Conservation (phyloP, 179 eudicot genomes). For the Silene noctiflora region DNA sequence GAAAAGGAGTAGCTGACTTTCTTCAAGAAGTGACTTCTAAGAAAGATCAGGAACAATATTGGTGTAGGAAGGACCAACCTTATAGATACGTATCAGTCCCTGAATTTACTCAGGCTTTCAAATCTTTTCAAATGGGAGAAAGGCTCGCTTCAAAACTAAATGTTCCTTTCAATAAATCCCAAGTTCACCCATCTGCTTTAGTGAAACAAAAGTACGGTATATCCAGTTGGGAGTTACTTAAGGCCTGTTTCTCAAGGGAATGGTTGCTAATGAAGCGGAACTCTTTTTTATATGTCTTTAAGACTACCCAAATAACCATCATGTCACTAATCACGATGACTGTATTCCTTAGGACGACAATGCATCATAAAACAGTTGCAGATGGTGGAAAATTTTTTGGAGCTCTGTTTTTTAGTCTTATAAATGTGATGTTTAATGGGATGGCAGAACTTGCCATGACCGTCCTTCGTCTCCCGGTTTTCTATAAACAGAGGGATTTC, state of each 20-base stretch:
- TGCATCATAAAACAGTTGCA: conserved; percentile 20
- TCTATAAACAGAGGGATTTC: conserved; percentile 42
- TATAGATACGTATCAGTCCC: conserved; percentile 55
- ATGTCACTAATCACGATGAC: conserved; percentile 38
- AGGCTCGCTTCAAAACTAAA: conserved; percentile 40
- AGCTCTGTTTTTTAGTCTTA: conserved; percentile 32
- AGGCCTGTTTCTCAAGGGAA: conserved; percentile 41
- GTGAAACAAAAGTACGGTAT: conserved; percentile 28
- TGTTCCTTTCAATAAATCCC: conserved; percentile 29
- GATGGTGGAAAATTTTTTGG: conserved; percentile 35
- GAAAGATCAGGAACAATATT: conserved; percentile 81
- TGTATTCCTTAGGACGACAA: conserved; percentile 32
- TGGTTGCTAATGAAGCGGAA: conserved; percentile 42
- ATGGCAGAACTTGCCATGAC: conserved; percentile 39
- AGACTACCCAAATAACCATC: conserved; percentile 34
- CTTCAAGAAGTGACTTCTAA: conserved; percentile 85
- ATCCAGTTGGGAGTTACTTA: conserved; percentile 30
- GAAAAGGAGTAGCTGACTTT: conserved; percentile 86
- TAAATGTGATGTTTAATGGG: conserved; percentile 34
- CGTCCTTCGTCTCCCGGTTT: conserved; percentile 35
- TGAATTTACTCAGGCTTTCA: conserved; percentile 52
- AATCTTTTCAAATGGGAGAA: conserved; percentile 52
- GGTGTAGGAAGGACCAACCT: conserved; percentile 49
- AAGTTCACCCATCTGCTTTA: conserved; percentile 30
- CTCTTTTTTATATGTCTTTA: conserved; percentile 36